Conservation (phyloP, 2,329 filamentous ascomycete genomes). For the Penicillium verrucosum region DNA sequence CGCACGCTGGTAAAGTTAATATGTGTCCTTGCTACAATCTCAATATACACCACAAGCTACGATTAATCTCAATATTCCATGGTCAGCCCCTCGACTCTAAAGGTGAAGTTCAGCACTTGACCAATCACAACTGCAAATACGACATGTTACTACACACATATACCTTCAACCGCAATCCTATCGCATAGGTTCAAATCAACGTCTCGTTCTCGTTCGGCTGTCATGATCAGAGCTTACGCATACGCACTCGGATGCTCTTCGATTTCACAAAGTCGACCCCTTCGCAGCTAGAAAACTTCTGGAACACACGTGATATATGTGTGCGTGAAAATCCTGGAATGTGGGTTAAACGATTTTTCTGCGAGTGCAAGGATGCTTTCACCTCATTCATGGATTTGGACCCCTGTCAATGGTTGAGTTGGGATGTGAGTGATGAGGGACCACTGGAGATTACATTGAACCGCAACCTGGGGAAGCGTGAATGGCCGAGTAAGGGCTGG, state of each 20-base stretch:
- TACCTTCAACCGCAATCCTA: background rate
- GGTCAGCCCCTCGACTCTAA: background rate
- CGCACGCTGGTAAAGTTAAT: background rate
- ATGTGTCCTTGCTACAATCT: background rate
- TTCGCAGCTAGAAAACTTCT: background rate
- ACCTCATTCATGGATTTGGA: background rate
- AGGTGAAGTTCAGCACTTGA: background rate
- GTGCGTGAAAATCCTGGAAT: background rate
- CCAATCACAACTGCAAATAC: background rate
- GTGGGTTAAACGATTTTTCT: background rate
- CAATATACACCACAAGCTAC: background rate
- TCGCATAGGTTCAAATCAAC: background rate
- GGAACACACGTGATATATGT: background rate
- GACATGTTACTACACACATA: background rate
- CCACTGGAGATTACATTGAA: background rate
- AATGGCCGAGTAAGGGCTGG: background rate
- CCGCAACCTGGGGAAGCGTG: background rate
- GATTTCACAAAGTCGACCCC: background rate
- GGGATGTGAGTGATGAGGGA: background rate
- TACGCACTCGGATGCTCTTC: background rate
- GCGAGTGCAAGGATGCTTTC: background rate
- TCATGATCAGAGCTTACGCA: background rate
- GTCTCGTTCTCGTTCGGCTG: background rate
- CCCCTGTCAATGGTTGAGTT: background rate
- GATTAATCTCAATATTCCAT: background rate